phyloP scores from a whole-genome alignment of 768 basidiomycete species.

The Daedaleopsis nitida region DNA sequence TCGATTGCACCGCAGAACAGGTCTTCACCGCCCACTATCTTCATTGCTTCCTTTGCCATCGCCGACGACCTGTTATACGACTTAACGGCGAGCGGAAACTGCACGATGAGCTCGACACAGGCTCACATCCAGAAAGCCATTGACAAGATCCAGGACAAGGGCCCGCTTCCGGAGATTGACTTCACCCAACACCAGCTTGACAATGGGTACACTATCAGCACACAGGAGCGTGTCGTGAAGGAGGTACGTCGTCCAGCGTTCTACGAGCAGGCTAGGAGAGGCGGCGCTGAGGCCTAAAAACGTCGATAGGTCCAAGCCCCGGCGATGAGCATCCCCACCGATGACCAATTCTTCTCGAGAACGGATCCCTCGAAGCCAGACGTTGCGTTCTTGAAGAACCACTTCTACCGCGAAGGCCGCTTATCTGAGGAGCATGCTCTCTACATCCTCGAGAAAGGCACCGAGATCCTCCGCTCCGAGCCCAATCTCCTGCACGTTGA shows the following conservation, averaged over 20 bases:
- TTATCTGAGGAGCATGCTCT: conserved; percentile 93
- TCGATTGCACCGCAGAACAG: conserved; percentile 20
- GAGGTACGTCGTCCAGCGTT: conserved; percentile 59
- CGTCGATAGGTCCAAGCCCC: conserved; percentile 89
- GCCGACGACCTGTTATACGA: conserved; percentile 2
- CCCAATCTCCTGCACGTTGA: conserved; percentile 93
- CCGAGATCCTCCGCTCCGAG: conserved; percentile 80
- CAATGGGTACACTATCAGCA: conserved; percentile 88
- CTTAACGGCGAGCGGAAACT: conserved; percentile 9
- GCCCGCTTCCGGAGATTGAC: conserved; percentile 67
- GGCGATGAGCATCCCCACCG: conserved; percentile 88
- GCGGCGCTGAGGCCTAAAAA: background rate
- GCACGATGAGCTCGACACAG: conserved; percentile 30
- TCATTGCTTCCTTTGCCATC: conserved; percentile 18
- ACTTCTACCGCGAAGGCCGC: conserved; percentile 96
- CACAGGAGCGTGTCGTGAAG: conserved; percentile 94
- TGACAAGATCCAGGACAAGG: conserved; percentile 57
- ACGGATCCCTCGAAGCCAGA: conserved; percentile 91
- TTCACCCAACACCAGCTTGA: conserved; percentile 92
- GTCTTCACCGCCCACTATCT: conserved; percentile 18
- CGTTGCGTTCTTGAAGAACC: conserved; percentile 96
- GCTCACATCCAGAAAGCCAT: conserved; percentile 68
- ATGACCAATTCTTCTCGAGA: conserved; percentile 89
- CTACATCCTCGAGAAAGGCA: conserved; percentile 89
- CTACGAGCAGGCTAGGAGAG: background rate